Conservation (phyloP, 768 basidiomycete genomes). For the Tricholoma flavovirens region DNA sequence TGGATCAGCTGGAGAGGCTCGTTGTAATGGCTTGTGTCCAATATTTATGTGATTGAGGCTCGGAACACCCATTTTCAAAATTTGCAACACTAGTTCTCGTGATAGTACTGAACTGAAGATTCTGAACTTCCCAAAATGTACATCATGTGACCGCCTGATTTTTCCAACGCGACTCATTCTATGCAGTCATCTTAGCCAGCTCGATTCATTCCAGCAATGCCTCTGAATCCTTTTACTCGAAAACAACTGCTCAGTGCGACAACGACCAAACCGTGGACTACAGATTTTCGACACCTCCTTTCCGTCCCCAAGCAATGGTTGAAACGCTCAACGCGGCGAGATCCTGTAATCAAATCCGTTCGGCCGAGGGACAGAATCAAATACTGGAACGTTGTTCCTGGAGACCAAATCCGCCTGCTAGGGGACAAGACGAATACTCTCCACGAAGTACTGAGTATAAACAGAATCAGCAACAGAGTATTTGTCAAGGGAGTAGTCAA, state of each 20-base stretch:
- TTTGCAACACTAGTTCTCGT: no score
- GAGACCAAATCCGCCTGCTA: slow-evolving; percentile 68
- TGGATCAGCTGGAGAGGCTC: no score
- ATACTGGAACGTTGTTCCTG: slow-evolving; percentile 85
- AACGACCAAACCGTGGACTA: slow-evolving; percentile 52
- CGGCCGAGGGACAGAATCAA: slow-evolving; percentile 67
- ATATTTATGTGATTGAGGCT: no score
- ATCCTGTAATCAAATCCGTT: slow-evolving; percentile 48
- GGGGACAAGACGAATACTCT: slow-evolving; percentile 57
- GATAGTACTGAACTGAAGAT: no score
- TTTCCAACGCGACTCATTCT: no score
- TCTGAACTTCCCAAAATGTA: no score
- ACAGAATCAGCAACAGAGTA: slow-evolving; percentile 65
- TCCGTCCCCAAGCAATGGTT: slow-evolving; percentile 53
- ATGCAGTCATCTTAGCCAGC: background rate
- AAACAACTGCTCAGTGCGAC: slow-evolving; percentile 39
- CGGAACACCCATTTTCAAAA: no score
- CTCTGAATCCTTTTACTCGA: slow-evolving; percentile 28
- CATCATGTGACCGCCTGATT: no score
- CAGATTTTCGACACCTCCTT: slow-evolving; percentile 59
- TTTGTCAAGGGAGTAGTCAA: slow-evolving; percentile 44
- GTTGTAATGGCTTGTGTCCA: no score
- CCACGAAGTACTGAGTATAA: slow-evolving; percentile 69
- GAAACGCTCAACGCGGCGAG: slow-evolving; percentile 37
- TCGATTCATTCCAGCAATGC: slow-evolving; percentile 16